Conservation (phyloP, 345 rosid genomes). For the Dovyalis caffra region DNA sequence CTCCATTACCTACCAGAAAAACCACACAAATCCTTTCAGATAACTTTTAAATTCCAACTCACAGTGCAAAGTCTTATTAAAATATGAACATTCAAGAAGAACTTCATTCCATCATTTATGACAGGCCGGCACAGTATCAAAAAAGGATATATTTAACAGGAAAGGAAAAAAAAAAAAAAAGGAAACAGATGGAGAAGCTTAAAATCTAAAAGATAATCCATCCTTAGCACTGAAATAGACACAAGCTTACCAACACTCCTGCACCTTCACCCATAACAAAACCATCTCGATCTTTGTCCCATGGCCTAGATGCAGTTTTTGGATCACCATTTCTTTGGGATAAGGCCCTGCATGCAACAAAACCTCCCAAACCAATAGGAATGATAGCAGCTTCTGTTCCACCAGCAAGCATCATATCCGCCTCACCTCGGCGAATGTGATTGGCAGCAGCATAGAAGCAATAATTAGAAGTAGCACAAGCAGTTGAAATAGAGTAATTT, state of each 20-base stretch:
- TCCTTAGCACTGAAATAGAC: background rate
- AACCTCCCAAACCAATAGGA: conserved; percentile 97
- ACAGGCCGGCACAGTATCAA: background rate
- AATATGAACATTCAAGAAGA: background rate
- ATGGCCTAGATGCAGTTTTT: conserved; percentile 95
- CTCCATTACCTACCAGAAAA: conserved; percentile 74
- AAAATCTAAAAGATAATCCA: background rate
- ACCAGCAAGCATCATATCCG: conserved; percentile 98
- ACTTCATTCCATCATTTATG: background rate
- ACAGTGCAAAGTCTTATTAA: background rate
- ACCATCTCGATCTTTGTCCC: conserved; percentile 95
- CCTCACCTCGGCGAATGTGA: conserved; percentile 98
- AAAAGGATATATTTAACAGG: background rate
- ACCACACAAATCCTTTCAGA: conserved; percentile 9
- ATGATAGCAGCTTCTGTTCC: conserved; percentile 98
- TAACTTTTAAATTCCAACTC: conserved; percentile 2
- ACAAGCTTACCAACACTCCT: conserved; percentile 84
- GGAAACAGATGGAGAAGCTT: background rate
- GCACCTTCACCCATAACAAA: conserved; percentile 99
- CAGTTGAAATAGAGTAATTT: conserved; percentile 95
- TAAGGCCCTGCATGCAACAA: conserved; percentile 94
- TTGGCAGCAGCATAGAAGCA: conserved; percentile 99
- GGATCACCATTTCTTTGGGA: conserved; percentile 99
- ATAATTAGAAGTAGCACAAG: conserved; percentile 95
- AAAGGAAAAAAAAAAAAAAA: background rate